Evolutionary conservation across 2,329 filamentous ascomycete species (phyloP).

Genomic region (Hortaea werneckii): DNA sequence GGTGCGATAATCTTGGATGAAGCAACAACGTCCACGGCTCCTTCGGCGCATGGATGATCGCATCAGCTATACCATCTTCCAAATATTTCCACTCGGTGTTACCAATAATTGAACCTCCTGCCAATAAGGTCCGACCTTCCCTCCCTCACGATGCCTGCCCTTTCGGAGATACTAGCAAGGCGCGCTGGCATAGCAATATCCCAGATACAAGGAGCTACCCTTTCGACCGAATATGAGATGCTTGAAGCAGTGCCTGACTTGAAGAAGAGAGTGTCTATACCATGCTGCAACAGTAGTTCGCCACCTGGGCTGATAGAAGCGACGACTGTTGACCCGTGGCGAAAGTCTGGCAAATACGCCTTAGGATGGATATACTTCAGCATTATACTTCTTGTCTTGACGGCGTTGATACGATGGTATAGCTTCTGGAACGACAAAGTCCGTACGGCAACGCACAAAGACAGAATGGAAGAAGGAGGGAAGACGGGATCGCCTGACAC

Average conservation of each 20-base stretch:
- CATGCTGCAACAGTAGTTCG: slow-evolving; percentile 44
- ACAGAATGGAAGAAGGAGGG: slow-evolving; percentile 61
- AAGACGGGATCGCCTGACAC: slow-evolving; percentile 44
- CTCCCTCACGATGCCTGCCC: slow-evolving; percentile 15
- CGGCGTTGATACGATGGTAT: slow-evolving; percentile 65
- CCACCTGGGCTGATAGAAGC: slow-evolving; percentile 47
- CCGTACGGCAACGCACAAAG: slow-evolving; percentile 77
- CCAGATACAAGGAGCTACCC: slow-evolving; percentile 3
- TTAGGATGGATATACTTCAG: slow-evolving; percentile 84
- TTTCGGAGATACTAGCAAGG: slow-evolving; percentile 18
- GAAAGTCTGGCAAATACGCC: slow-evolving; percentile 71
- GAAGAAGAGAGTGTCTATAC: slow-evolving; percentile 43
- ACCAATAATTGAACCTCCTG: no score
- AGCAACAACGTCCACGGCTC: no score
- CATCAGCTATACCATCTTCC: no score
- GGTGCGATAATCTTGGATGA: no score
- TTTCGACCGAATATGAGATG: slow-evolving; percentile 5
- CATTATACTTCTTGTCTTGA: slow-evolving; percentile 56
- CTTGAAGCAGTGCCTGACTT: slow-evolving; percentile 7
- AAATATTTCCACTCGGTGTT: no score
- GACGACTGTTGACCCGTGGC: slow-evolving; percentile 63
- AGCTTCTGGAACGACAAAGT: slow-evolving; percentile 92
- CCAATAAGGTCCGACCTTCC: not conserved
- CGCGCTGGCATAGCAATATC: slow-evolving; percentile 19
- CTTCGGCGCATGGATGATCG: no score